A percentile compares a stretch with the other conserved stretches of the same genome.
phyloP scores from a whole-genome alignment of 2,329 filamentous ascomycete species.

The Fonsecaea pedrosoi region DNA sequence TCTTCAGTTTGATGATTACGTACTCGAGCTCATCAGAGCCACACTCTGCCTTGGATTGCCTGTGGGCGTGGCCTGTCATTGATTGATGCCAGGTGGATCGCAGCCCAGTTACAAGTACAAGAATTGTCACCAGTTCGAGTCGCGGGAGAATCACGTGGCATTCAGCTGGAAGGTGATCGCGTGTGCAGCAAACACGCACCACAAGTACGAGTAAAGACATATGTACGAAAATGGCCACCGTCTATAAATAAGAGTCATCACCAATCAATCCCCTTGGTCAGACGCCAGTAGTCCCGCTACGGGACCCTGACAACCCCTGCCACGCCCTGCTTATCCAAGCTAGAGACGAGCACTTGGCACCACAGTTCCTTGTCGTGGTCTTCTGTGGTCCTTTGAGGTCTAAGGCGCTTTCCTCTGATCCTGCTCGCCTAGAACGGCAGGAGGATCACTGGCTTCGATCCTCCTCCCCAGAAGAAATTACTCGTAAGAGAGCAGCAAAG shows the following conservation, averaged over 20 bases:
- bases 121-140: no score
- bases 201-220: no score
- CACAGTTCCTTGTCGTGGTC: no score
- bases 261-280: no score
- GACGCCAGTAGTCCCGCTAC: no score
- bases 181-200: not conserved
- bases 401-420: not conserved
- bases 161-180: not conserved
- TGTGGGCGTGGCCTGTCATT: no score
- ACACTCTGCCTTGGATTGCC: no score
- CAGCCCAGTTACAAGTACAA: no score
- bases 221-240: not conserved
- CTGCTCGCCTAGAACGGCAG: not conserved
- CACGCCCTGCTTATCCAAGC: slow-evolving; percentile 1
- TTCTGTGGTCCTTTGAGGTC: no score
- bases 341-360: not conserved
- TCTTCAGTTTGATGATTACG: not conserved
- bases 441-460: not conserved
- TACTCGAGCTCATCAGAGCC: no score
- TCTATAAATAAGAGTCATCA: not conserved
- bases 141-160: not conserved
- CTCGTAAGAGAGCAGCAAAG: not conserved
- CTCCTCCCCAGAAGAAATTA: not conserved
- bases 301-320: no score
- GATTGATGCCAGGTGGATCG: no score